Conservation (phyloP, 1,284 basidiomycete species). For the Microbotryum saponariae region DNA sequence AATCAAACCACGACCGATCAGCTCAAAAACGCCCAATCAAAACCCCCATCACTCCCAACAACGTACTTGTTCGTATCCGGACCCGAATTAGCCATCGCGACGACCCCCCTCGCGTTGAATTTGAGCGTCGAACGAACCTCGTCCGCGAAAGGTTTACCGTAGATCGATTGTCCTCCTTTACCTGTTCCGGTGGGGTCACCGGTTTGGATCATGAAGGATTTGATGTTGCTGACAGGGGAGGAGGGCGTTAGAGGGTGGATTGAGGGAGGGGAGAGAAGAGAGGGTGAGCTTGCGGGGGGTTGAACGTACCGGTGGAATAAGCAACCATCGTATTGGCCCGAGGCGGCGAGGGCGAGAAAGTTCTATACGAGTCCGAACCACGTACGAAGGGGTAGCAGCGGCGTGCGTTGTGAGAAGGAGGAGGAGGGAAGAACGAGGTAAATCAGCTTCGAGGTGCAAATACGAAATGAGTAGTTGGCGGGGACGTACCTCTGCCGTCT, state of each 20-base stretch:
- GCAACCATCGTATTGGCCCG: conserved; percentile 75
- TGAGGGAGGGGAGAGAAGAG: not conserved
- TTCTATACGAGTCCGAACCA: conserved; percentile 53
- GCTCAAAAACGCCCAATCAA: conserved; percentile 14
- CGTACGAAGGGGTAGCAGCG: not conserved
- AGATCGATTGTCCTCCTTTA: conserved; percentile 48
- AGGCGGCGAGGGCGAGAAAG: conserved; percentile 87
- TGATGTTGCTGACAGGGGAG: conserved; percentile 60
- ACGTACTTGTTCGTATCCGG: conserved; percentile 79
- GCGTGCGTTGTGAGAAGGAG: no score
- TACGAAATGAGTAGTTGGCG: no score
- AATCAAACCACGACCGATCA: not conserved
- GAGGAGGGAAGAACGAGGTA: no score
- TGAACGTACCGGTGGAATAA: conserved; percentile 65
- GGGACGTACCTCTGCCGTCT: conserved; percentile 69
- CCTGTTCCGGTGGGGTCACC: conserved; percentile 45
- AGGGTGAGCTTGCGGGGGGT: no score
- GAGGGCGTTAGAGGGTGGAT: no score
- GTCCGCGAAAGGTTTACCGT: conserved; percentile 73
- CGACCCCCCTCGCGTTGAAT: conserved; percentile 87
- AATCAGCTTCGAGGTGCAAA: no score
- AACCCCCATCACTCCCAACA: not conserved
- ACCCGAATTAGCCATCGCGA: conserved; percentile 96
- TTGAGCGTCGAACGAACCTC: conserved; percentile 87
- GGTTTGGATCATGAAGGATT: conserved; percentile 73